A percentile compares a stretch with the other conserved stretches of the same genome.
Conservation (phyloP, 768 basidiomycete genomes). For the Tulasnella sp. region DNA sequence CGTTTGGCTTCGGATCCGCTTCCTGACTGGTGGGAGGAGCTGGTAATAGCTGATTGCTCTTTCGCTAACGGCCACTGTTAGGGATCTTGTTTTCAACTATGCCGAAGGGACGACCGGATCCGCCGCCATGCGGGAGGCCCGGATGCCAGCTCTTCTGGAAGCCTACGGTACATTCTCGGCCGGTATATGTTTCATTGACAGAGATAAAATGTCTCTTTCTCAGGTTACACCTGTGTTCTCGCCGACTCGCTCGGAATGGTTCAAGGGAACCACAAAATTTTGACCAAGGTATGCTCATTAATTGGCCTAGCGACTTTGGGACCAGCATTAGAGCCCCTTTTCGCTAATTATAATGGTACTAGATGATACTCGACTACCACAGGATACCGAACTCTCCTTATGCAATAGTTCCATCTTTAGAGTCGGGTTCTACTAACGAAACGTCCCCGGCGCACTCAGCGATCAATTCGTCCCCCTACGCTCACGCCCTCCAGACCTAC, state of each 20-base stretch:
- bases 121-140: neutral
- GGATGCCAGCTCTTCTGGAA: neutral
- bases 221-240: neutral
- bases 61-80: neutral
- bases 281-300: neutral
- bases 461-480: neutral
- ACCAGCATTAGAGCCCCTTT: neutral
- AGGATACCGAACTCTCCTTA: neutral
- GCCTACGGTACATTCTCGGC: neutral
- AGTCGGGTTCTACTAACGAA: neutral
- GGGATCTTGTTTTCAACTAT: neutral
- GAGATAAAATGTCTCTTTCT: neutral
- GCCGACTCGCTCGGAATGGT: neutral
- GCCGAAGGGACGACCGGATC: neutral
- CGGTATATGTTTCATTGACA: no score
- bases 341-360: neutral
- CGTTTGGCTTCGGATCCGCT: neutral
- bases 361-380: slow-evolving; percentile 1
- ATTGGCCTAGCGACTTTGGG: neutral
- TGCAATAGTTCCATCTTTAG: neutral
- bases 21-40: neutral
- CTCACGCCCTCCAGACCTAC: neutral
- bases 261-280: neutral
- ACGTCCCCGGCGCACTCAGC: neutral
- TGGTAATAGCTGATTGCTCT: neutral